phyloP scores from a whole-genome alignment of 768 basidiomycete species.

The Porphyrellus cyaneotinctus region DNA sequence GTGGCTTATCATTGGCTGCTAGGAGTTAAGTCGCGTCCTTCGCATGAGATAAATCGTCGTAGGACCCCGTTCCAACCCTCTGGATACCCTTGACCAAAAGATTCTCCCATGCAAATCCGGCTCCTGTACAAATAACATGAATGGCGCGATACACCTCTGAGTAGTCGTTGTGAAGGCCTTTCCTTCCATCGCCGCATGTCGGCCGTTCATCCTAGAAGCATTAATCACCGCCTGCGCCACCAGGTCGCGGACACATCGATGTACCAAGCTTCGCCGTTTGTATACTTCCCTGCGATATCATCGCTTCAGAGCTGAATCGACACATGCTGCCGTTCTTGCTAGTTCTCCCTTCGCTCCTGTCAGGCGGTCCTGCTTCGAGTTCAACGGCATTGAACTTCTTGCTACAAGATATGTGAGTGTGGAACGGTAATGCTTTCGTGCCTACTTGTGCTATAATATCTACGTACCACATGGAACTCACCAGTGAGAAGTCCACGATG shows the following conservation, averaged over 20 bases:
- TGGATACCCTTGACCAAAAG: slow-evolving; percentile 3
- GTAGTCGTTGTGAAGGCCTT: slow-evolving; percentile 13
- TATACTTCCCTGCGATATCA: slow-evolving; percentile 26
- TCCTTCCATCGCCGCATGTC: slow-evolving; percentile 23
- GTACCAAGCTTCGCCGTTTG: slow-evolving; percentile 20
- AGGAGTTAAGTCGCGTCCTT: slow-evolving; percentile 18
- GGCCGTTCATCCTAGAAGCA: slow-evolving; percentile 23
- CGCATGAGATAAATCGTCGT: slow-evolving; percentile 13
- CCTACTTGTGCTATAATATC: background rate
- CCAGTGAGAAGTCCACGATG: slow-evolving; percentile 7
- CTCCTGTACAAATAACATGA: slow-evolving; percentile 8
- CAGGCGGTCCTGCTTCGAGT: slow-evolving; percentile 8
- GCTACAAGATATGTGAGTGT: background rate
- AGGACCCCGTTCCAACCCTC: slow-evolving; percentile 6
- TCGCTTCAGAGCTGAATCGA: slow-evolving; percentile 19
- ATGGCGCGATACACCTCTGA: background rate
- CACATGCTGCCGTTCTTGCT: slow-evolving; percentile 9
- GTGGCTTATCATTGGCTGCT: slow-evolving; percentile 14
- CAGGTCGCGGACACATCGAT: slow-evolving; percentile 18
- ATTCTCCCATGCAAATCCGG: slow-evolving; percentile 30
- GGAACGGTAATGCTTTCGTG: background rate
- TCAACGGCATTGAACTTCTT: slow-evolving; percentile 1
- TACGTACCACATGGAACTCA: too few relatives aligned
- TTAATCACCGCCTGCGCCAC: slow-evolving; percentile 32
- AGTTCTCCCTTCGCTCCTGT: slow-evolving; percentile 17